Conservation (phyloP, 495 filamentous ascomycete species). For the Trichoderma erinaceum region DNA sequence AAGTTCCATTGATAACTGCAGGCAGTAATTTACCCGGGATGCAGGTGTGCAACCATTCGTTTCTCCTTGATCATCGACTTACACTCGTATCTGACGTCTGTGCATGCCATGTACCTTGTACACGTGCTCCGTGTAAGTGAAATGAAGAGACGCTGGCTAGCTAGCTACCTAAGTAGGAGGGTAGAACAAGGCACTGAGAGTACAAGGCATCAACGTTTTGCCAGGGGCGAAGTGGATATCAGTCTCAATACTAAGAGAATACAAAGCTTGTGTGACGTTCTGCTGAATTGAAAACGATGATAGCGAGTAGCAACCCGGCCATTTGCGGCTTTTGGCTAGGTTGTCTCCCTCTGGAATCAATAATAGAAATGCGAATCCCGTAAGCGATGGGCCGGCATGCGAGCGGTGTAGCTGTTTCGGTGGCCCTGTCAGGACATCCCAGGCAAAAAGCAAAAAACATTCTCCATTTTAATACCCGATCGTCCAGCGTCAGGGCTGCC, state of each 20-base stretch:
- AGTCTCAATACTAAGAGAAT: not conserved
- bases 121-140: no score
- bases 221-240: no score
- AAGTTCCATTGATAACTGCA: not conserved
- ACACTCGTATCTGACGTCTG: no score
- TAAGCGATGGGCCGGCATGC: not conserved
- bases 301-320: not conserved
- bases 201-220: no score
- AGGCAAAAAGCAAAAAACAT: not conserved
- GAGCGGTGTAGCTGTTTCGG: slow-evolving; percentile 11
- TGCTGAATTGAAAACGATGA: not conserved
- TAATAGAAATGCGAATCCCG: not conserved
- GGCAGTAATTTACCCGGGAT: not conserved
- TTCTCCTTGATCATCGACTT: not conserved
- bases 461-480: slow-evolving; percentile 10
- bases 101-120: no score
- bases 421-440: not conserved
- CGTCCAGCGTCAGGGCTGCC: slow-evolving; percentile 13
- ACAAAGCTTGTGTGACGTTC: not conserved
- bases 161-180: no score
- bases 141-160: no score
- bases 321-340: not conserved
- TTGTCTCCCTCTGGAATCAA: slow-evolving; percentile 6
- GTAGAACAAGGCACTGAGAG: no score
- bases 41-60: not conserved